Base-by-base conservation (phyloP, 1,284 basidiomycete species). In the Ustilago nuda region DNA sequence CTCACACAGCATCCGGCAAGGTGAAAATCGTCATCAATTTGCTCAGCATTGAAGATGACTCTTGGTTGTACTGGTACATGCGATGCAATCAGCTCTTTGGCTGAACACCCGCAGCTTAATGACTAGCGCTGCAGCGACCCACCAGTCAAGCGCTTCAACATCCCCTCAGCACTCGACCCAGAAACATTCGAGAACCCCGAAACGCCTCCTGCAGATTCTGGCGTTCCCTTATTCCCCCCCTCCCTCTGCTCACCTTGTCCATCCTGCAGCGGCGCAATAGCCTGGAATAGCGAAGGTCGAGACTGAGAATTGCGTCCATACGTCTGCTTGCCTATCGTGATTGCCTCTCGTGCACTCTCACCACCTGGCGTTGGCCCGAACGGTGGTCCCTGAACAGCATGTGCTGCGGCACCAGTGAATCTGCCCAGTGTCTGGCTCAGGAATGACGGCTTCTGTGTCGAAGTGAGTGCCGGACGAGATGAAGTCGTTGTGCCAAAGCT, bases 401-500 rank as follows among this genome's bases (percentile, higher is more conserved):
- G 56, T 30, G 55, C 61, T 8, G 73, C 65, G 1, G 65, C 68
- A 27, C 74, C 70, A 8, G 70, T 66, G 45, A 76, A 66, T 19
- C 74, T 50, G n/a, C 74, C 74, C 27, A 76, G 36, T 17, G 74
- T 76, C 74, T 76, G 74, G 55, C 69, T 76, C n/a, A 76, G 57
- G 56, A 76, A 76, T 30, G 66, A 68, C 7, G 69, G 59, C 61
- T 61, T 69, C 46, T 58, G 59, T 5, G 72, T 45, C 15, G 48
- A 56, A 3, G 19, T 37, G 1, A 60, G 56, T 8, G 41, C 45
- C 39, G 64, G 56, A 13, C 59, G 57, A 27, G 63, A 37, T 12
- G 54, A 6, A 48, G 23, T 48, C 56, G 23, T 51, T 46, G 50
- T 35, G 12, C 50, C 57, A 19, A 64, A 65, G 36, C 61, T 64